phyloP scores from a whole-genome alignment of 2,329 filamentous ascomycete species.

The Neofusicoccum cordaticola region DNA sequence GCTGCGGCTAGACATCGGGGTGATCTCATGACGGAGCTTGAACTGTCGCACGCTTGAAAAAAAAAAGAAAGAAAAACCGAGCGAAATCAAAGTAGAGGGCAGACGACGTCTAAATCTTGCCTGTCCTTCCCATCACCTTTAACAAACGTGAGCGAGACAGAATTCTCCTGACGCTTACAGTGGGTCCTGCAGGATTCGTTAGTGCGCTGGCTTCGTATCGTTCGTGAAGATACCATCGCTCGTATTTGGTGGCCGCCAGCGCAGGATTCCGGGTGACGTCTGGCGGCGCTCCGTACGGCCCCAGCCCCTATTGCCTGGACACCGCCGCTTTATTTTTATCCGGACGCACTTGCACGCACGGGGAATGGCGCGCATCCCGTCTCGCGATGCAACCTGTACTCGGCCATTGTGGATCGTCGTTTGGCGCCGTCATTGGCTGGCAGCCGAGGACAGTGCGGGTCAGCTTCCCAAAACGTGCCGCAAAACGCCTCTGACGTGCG shows the following conservation, averaged over 20 bases:
- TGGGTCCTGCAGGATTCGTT: conserved; percentile 9
- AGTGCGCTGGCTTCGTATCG: not conserved
- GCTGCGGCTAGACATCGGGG: not conserved
- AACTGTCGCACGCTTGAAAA: not conserved
- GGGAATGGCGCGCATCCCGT: not conserved
- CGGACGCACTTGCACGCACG: not conserved
- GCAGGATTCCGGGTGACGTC: not conserved
- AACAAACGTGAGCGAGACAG: not conserved
- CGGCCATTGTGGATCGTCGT: not conserved
- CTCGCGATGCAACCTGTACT: not conserved
- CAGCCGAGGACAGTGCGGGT: not conserved
- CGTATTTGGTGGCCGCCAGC: not conserved
- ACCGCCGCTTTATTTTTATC: not conserved
- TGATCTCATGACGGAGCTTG: not conserved
- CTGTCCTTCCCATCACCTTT: not conserved
- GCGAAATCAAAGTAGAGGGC: too few species aligned
- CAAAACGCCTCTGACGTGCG: not conserved
- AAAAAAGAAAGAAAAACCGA: too few species aligned
- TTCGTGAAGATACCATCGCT: not conserved
- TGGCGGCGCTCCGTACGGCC: not conserved
- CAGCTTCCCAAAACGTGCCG: not conserved
- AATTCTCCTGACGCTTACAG: not conserved
- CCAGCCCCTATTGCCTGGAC: not conserved
- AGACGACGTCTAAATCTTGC: not conserved
- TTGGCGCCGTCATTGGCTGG: not conserved